Percentiles rank a stretch among this genome's conserved stretches.
Conservation (phyloP, 192 early-diverging fungal genomes). For the Piromyces finnis region DNA sequence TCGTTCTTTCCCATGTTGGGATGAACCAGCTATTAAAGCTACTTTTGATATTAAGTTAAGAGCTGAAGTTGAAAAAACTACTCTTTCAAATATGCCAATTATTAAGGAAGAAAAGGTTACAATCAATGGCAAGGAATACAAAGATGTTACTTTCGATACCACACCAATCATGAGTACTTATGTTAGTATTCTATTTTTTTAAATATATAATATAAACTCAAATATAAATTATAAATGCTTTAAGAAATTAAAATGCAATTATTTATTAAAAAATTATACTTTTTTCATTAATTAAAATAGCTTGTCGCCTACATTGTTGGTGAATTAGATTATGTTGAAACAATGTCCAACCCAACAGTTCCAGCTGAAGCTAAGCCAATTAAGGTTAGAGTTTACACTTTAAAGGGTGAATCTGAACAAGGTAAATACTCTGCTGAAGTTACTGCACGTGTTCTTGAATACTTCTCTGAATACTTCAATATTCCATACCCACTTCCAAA, state of each 20-base stretch:
- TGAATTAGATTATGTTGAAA: slow-evolving; percentile 84
- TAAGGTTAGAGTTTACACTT: slow-evolving; percentile 68
- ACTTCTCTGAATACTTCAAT: slow-evolving; percentile 69
- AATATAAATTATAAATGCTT: no score
- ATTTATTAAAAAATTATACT: no score
- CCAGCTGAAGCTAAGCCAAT: slow-evolving; percentile 50
- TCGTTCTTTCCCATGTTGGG: slow-evolving; percentile 87
- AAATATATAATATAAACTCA: slow-evolving; percentile 1
- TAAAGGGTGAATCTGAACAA: slow-evolving; percentile 55
- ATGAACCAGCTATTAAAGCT: slow-evolving; percentile 91
- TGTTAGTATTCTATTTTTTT: slow-evolving; percentile 17
- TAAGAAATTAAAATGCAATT: no score
- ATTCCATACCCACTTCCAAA: slow-evolving; percentile 86
- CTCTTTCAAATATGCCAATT: slow-evolving; percentile 84
- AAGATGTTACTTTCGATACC: slow-evolving; percentile 69
- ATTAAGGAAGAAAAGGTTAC: slow-evolving; percentile 35
- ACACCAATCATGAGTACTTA: slow-evolving; percentile 94
- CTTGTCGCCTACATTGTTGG: slow-evolving; percentile 83
- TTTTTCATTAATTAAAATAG: no score
- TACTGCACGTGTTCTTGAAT: slow-evolving; percentile 57
- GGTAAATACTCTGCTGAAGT: slow-evolving; percentile 73
- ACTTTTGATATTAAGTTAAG: slow-evolving; percentile 80
- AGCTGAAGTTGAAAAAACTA: slow-evolving; percentile 53
- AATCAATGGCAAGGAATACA: slow-evolving; percentile 10
- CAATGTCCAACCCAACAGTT: slow-evolving; percentile 24